Evolutionary conservation across 192 early-diverging fungal genomes (phyloP).

Genomic region (Umbelopsis vinacea): DNA sequence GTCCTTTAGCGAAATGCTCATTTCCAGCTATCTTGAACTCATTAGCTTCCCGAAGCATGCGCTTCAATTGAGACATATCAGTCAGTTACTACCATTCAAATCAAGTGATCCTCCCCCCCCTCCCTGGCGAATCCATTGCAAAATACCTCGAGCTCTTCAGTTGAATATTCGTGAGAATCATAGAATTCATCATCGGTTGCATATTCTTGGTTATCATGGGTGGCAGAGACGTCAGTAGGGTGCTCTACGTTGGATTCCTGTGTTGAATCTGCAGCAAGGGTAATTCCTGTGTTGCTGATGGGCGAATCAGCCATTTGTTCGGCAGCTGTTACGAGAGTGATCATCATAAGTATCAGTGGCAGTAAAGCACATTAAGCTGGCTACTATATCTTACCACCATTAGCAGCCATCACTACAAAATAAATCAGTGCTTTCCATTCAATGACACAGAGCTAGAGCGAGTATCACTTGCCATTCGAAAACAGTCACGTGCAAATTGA

Average conservation of each 20-base stretch:
- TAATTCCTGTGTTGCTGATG: not conserved
- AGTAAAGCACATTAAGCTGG: too few relatives aligned
- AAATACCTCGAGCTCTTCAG: conserved; percentile 45
- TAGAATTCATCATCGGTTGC: conserved; percentile 40
- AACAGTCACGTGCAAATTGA: too few relatives aligned
- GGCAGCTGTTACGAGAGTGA: not conserved
- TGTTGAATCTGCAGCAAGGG: not conserved
- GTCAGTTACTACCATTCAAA: not conserved
- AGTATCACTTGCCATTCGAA: too few relatives aligned
- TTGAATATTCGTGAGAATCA: conserved; percentile 32
- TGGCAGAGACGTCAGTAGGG: too few relatives aligned
- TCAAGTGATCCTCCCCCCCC: too few relatives aligned
- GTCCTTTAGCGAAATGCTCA: conserved; percentile 43
- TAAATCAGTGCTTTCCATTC: too few relatives aligned
- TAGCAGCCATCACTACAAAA: too few relatives aligned
- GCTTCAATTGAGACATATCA: conserved; percentile 24
- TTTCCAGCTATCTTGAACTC: conserved; percentile 55
- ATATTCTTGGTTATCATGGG: conserved; percentile 12
- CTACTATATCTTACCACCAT: too few relatives aligned
- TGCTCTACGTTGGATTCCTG: not conserved
- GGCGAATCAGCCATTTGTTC: not conserved
- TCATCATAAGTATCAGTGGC: too few relatives aligned
- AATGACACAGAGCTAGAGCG: too few relatives aligned
- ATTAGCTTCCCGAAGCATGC: conserved; percentile 49
- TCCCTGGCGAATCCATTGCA: too few relatives aligned